Conservation (phyloP, 192 early-diverging fungal genomes). For the Umbelopsis sp. region DNA sequence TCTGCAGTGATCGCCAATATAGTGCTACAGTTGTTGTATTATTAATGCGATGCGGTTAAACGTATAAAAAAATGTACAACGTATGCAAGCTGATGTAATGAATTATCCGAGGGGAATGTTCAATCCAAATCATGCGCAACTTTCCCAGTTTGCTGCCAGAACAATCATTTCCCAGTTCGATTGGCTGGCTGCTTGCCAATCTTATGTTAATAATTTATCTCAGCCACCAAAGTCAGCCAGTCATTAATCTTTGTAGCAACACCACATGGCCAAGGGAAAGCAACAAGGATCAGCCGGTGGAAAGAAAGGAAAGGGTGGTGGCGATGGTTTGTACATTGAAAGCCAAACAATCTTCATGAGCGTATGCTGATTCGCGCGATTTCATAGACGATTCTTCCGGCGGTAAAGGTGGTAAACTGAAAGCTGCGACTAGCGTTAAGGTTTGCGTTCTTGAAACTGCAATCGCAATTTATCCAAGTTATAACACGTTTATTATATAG, state of each 20-base stretch:
- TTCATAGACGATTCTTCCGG: conserved; percentile 23
- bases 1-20: too few relatives aligned
- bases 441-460: conserved; percentile 21
- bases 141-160: too few relatives aligned
- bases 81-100: too few relatives aligned
- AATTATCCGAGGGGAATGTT: too few relatives aligned
- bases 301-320: conserved; percentile 19
- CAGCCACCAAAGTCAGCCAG: conserved; percentile 1
- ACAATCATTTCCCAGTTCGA: not conserved
- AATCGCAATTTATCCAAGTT: not conserved
- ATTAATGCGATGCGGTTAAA: too few relatives aligned
- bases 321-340: not conserved
- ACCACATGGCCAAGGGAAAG: conserved; percentile 37
- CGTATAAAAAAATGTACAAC: too few relatives aligned
- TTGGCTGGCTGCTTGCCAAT: not conserved
- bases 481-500: conserved; percentile 17
- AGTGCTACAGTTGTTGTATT: too few relatives aligned
- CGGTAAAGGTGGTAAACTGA: conserved; percentile 55
- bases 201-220: too few relatives aligned
- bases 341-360: not conserved
- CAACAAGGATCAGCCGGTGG: conserved; percentile 20
- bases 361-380: not conserved
- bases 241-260: not conserved
- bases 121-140: too few relatives aligned
- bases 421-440: conserved; percentile 63